These are phyloP conservation scores for Trichoderma atrobrunneum DNA, from an alignment of 2,329 filamentous ascomycete species.

Conservation along the genomic window DNA sequence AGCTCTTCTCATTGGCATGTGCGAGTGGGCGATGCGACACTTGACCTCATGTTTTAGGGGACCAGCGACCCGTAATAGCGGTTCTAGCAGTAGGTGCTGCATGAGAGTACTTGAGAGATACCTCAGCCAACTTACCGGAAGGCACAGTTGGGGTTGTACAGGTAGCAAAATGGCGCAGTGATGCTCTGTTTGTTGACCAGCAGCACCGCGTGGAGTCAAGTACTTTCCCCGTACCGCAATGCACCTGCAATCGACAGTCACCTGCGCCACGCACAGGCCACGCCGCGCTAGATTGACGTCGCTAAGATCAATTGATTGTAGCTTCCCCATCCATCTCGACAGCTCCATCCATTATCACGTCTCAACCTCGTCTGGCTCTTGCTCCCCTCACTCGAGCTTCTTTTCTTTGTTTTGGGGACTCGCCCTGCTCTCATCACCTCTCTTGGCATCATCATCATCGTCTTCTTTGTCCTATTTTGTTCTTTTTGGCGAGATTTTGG, in stretches of 20 bases:
- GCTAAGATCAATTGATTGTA: neutral
- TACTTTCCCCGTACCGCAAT: neutral
- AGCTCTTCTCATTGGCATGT: neutral
- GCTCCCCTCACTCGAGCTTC: neutral
- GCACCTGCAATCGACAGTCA: conserved; percentile 8
- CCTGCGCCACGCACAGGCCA: conserved; percentile 19
- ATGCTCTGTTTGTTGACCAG: neutral
- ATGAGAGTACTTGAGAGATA: neutral
- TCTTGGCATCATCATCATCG: neutral
- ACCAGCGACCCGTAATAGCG: conserved; percentile 1
- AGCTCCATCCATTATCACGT: neutral
- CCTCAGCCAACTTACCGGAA: neutral
- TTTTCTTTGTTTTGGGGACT: neutral
- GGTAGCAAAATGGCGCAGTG: neutral
- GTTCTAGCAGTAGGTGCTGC: neutral
- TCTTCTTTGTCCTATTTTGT: neutral
- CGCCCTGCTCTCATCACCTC: neutral
- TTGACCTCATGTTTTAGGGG: neutral
- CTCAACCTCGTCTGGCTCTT: neutral
- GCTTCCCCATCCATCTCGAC: neutral
- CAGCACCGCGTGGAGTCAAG: neutral
- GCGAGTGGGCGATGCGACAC: neutral
- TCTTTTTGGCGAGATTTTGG: neutral
- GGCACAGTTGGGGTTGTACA: neutral
- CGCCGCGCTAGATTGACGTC: conserved; percentile 4